Evolutionary conservation across 345 rosid species (phyloP).

Genomic region (Lepidium sativum): DNA sequence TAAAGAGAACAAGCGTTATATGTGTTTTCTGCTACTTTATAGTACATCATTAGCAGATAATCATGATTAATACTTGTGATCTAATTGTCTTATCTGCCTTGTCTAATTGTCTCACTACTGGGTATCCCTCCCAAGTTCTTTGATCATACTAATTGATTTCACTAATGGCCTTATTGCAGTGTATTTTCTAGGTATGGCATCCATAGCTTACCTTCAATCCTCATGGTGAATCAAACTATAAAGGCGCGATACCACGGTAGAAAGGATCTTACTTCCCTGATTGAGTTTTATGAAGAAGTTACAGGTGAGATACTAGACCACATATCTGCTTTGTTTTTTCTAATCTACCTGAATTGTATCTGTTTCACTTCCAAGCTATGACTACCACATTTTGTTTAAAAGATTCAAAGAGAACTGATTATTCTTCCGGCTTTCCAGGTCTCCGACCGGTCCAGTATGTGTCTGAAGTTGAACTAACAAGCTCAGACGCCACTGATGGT

Average conservation of each 20-base stretch:
- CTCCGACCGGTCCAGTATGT: slow-evolving; percentile 44
- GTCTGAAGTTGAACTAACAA: slow-evolving; percentile 27
- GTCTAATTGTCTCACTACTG: not conserved
- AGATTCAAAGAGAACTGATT: not conserved
- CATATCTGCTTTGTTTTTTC: not conserved
- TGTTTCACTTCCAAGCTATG: too few species aligned
- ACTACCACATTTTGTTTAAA: too few species aligned
- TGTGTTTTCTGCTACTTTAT: not conserved
- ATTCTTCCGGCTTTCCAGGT: slow-evolving; percentile 2
- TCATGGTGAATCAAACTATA: slow-evolving; percentile 58
- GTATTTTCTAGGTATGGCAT: slow-evolving; percentile 76
- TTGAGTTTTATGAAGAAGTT: slow-evolving; percentile 58
- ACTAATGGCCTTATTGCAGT: slow-evolving; percentile 32
- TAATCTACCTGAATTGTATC: not conserved
- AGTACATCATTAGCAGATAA: not conserved
- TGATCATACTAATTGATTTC: not conserved
- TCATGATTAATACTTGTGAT: not conserved
- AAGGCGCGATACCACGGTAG: slow-evolving; percentile 48
- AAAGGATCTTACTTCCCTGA: slow-evolving; percentile 50
- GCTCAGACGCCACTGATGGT: not conserved
- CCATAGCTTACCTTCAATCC: slow-evolving; percentile 72
- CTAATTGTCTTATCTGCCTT: not conserved
- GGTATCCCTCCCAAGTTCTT: not conserved
- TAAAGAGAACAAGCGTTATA: not conserved
- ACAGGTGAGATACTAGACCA: slow-evolving; percentile 42